Percentiles rank a stretch among this genome's conserved stretches.
These are phyloP conservation scores for Clonostachys sp. DNA, from an alignment of 2,329 filamentous ascomycete species.

Conservation along the genomic window DNA sequence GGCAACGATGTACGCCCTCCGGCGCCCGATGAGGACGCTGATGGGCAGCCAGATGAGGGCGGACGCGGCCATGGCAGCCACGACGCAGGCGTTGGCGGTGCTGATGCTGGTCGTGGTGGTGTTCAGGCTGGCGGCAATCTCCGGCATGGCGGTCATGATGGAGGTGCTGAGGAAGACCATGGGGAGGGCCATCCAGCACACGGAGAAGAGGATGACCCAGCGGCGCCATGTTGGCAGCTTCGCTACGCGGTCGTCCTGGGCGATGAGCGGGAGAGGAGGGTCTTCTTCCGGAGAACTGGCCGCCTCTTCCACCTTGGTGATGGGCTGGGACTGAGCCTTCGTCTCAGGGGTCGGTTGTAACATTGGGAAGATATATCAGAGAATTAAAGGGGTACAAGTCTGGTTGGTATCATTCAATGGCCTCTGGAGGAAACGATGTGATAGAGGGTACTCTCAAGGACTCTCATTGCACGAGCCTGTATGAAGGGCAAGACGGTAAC, in stretches of 20 bases:
- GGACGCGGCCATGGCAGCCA: constrained; percentile 7
- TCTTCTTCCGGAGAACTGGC: no score
- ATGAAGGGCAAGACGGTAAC: no score
- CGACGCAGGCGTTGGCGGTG: constrained; percentile 6
- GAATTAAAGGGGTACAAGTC: no score
- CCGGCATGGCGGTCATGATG: constrained; percentile 7
- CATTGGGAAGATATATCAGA: no score
- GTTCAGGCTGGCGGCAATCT: constrained; percentile 5
- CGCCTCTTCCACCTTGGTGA: no score
- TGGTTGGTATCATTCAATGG: no score
- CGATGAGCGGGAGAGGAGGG: no score
- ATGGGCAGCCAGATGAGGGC: constrained; percentile 8
- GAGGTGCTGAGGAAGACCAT: constrained; percentile 7
- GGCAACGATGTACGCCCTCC: constrained; percentile 5
- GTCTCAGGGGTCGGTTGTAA: no score
- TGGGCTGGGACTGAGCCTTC: no score
- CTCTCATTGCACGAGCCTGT: no score
- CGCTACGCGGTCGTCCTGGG: constrained; percentile 1
- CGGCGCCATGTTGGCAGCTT: neutral
- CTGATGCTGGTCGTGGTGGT: constrained; percentile 6
- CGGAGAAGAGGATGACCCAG: constrained; percentile 9
- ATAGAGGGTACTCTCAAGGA: no score
- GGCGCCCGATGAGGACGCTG: constrained; percentile 4
- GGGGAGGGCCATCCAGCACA: constrained; percentile 9
- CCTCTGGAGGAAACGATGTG: no score